Evolutionary conservation across 345 rosid genomes (phyloP), one percentile per base, ranked within the genome.

Genomic region (Mangifera indica): DNA sequence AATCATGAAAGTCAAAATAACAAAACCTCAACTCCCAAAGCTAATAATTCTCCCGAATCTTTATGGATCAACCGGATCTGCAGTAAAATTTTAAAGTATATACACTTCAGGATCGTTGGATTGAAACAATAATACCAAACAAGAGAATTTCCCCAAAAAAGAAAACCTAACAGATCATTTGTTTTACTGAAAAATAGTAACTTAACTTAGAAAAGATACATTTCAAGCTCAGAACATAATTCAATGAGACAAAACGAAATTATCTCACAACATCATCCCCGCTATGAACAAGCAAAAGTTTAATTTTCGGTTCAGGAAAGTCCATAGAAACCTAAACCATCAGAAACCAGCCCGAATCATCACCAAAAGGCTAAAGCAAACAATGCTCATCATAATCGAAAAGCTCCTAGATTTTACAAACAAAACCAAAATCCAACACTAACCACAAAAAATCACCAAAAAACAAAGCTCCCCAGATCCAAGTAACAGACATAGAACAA

Each of bases 11-110:
- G 46, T 4, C 37, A 55, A 55, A 68, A 40, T 20, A 71, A 42
- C 63, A 63, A 60, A 66, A 65, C 10, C 66, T 46, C 55, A 37
- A 40, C 60, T 5, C 24, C 34, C 49, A 49, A n/a, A 51, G 65
- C 59, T n/a, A 49, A 78, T 60, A 42, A 20, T 60, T 53, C 55
- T 61, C 63, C 78, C 59, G 45, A 18, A 60, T 24, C 49, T 59
- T 20, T 34, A 4, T 11, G 14, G 63, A 72, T 63, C 64, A 69
- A 49, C 66, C 61, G 61, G 76, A 78, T 81, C 84, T 75, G 82
- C 29, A 72, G 62, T 45, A 70, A 10, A 58, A 60, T 12, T 21
- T 49, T 2, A 17, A 61, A 59, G 22, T 25, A 37, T 29, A 37
- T 37, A 37, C 8, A 37, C 7, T 37, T 37, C 8, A 37, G 42